Percentiles rank a stretch among this genome's conserved stretches.
These are phyloP conservation scores for Carallia pectinifolia DNA, from an alignment of 345 rosid species.

Conservation along the genomic window DNA sequence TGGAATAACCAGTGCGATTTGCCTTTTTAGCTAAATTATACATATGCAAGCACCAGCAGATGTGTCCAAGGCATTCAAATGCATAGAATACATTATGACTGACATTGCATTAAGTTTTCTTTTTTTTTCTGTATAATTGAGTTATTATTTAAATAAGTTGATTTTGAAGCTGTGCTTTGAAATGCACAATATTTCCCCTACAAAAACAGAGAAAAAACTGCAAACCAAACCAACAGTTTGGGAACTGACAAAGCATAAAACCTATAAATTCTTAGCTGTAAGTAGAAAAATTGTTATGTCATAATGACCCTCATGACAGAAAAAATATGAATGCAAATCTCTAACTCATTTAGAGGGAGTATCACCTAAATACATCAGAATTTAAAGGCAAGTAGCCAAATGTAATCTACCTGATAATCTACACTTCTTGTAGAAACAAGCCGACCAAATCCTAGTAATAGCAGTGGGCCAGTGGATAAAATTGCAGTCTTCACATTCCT, in stretches of 20 bases:
- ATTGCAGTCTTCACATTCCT: slow-evolving; percentile 65
- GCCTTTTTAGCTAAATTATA: too few relatives aligned
- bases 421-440: slow-evolving; percentile 66
- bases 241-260: background rate
- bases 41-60: too few relatives aligned
- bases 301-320: background rate
- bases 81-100: too few relatives aligned
- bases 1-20: too few relatives aligned
- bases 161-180: too few relatives aligned
- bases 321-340: background rate
- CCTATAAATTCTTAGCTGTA: background rate
- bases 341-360: background rate
- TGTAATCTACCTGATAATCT: slow-evolving; percentile 73
- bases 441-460: slow-evolving; percentile 72
- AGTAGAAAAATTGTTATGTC: background rate
- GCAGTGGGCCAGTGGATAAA: slow-evolving; percentile 58
- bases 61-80: too few relatives aligned
- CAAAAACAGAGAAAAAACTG: background rate
- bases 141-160: background rate
- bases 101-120: too few relatives aligned
- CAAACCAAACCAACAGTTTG: background rate
- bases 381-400: background rate
- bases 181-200: background rate
- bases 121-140: too few relatives aligned
- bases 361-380: background rate